These are phyloP conservation scores for Trichoderma koningiopsis DNA, from an alignment of 2,329 filamentous ascomycete species.

Conservation along the genomic window DNA sequence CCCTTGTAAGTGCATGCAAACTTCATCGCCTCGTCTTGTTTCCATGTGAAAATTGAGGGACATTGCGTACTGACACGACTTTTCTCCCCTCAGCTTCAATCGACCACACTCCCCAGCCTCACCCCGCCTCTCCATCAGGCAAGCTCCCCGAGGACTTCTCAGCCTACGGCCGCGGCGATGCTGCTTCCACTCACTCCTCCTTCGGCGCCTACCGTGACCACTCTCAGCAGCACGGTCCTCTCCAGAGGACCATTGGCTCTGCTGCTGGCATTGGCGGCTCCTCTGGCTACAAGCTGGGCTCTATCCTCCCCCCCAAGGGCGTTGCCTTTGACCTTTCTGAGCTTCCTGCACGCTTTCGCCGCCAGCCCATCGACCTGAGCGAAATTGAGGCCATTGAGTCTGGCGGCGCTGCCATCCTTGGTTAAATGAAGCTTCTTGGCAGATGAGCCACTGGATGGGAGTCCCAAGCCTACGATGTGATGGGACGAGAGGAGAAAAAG, in stretches of 20 bases:
- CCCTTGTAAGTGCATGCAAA: slow-evolving; percentile 47
- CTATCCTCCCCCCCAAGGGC: slow-evolving; percentile 70
- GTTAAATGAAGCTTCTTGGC: slow-evolving; percentile 38
- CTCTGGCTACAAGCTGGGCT: slow-evolving; percentile 70
- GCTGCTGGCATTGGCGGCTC: slow-evolving; percentile 57
- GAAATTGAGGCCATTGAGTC: slow-evolving; percentile 98
- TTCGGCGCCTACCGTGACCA: slow-evolving; percentile 79
- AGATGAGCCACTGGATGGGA: background rate
- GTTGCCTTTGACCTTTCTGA: slow-evolving; percentile 87
- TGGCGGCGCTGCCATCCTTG: slow-evolving; percentile 70
- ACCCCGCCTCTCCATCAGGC: slow-evolving; percentile 70
- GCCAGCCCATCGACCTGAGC: slow-evolving; percentile 69
- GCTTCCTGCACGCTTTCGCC: slow-evolving; percentile 80
- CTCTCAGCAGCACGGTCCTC: slow-evolving; percentile 76
- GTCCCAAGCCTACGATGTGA: background rate
- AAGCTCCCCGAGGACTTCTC: slow-evolving; percentile 60
- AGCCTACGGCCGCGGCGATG: slow-evolving; percentile 32
- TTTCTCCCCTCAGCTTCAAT: slow-evolving; percentile 53
- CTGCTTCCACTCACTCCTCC: slow-evolving; percentile 51
- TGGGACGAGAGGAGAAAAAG: background rate
- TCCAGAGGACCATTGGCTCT: slow-evolving; percentile 58
- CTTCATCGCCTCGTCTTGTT: background rate
- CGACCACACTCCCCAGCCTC: slow-evolving; percentile 72
- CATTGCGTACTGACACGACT: slow-evolving; percentile 29
- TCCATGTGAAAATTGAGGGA: background rate